A percentile compares a stretch with the other conserved stretches of the same genome.
Evolutionary conservation across 257 asterid genomes (phyloP).

Genomic region (Paulownia fortunei): DNA sequence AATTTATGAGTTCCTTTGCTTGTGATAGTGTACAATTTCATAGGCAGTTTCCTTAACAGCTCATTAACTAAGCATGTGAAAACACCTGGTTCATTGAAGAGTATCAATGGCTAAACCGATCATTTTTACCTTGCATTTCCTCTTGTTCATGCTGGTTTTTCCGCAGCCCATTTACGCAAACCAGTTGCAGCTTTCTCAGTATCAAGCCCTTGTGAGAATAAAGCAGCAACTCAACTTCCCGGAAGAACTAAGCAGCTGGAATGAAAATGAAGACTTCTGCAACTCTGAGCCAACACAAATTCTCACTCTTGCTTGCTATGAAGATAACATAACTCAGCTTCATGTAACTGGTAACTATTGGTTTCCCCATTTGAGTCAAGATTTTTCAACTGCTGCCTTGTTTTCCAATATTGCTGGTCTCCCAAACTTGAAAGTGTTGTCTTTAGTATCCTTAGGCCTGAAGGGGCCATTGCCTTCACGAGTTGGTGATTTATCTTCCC

Average conservation of each 20-base stretch:
- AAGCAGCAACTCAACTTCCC: conserved; percentile 74
- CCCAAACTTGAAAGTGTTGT: conserved; percentile 71
- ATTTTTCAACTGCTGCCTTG: conserved; percentile 51
- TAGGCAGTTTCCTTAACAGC: conserved; percentile 3
- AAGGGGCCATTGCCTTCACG: conserved; percentile 70
- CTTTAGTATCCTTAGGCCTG: conserved; percentile 74
- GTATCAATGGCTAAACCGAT: conserved; percentile 38
- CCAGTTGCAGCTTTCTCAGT: conserved; percentile 64
- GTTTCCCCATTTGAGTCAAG: conserved; percentile 49
- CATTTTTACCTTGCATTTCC: background rate
- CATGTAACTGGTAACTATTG: conserved; percentile 58
- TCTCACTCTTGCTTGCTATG: conserved; percentile 73
- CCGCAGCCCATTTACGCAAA: conserved; percentile 47
- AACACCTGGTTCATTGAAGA: background rate
- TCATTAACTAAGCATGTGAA: conserved; percentile 24
- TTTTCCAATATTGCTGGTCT: conserved; percentile 60
- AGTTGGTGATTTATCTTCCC: conserved; percentile 54
- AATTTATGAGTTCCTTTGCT: background rate
- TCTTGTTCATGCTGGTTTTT: conserved; percentile 35
- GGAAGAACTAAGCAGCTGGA: conserved; percentile 51
- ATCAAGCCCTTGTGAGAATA: conserved; percentile 54
- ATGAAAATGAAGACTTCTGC: conserved; percentile 64
- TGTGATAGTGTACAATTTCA: background rate
- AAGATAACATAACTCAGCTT: conserved; percentile 79
- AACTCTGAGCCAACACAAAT: conserved; percentile 55